Evolutionary conservation across 2,329 filamentous ascomycete species (phyloP).

Genomic region (Nemania abortiva): DNA sequence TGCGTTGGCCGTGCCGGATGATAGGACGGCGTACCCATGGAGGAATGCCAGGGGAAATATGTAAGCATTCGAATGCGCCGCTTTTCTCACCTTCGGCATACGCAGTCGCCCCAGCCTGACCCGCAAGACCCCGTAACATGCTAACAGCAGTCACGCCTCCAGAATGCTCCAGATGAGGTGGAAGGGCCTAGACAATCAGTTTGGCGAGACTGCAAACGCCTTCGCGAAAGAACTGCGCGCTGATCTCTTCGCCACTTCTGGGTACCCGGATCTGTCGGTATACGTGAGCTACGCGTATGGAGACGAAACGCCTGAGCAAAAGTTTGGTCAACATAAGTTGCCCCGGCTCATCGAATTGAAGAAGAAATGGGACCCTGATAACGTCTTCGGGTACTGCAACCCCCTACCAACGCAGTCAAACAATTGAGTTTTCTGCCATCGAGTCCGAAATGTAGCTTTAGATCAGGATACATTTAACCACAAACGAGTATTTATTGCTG

Average conservation of each 20-base stretch:
- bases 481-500: too few species aligned
- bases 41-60: too few species aligned
- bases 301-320: not conserved
- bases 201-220: too few species aligned
- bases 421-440: too few species aligned
- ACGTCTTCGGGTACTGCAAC: not conserved
- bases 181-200: not conserved
- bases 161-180: not conserved
- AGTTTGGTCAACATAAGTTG: not conserved
- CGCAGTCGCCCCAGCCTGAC: too few species aligned
- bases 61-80: not conserved
- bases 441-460: too few species aligned
- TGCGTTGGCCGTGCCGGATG: not conserved
- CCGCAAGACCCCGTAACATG: too few species aligned
- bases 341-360: not conserved
- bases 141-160: not conserved
- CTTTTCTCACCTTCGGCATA: not conserved
- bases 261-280: not conserved
- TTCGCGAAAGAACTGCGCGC: not conserved
- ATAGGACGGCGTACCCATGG: not conserved
- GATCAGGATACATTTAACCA: too few species aligned
- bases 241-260: not conserved
- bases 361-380: not conserved
- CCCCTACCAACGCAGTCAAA: not conserved
- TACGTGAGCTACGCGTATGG: conserved; percentile 1